Evolutionary conservation across 441 rosid species (phyloP).

Genomic region (Pelargonium exstipulatum): DNA sequence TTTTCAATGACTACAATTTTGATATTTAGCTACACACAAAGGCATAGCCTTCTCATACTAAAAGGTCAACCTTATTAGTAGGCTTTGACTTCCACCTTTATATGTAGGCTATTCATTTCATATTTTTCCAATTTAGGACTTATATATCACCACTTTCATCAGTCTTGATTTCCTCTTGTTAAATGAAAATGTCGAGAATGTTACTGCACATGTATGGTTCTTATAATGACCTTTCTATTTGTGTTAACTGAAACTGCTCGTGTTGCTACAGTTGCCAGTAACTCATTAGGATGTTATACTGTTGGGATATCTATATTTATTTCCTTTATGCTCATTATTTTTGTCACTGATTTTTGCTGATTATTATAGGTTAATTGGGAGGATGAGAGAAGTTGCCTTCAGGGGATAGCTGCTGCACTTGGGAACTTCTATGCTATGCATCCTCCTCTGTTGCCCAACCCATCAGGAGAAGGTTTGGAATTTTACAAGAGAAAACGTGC

Average conservation of each 20-base stretch:
- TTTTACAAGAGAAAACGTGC: slow-evolving; percentile 43
- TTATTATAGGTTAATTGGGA: slow-evolving; percentile 76
- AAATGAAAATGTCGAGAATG: neutral
- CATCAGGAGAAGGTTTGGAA: slow-evolving; percentile 62
- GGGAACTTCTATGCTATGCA: slow-evolving; percentile 89
- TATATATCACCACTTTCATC: too few relatives aligned
- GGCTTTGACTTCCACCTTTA: too few relatives aligned
- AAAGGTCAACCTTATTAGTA: too few relatives aligned
- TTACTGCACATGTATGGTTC: neutral
- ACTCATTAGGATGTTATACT: neutral
- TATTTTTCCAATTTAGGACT: too few relatives aligned
- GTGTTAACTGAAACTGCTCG: neutral
- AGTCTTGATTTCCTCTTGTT: neutral
- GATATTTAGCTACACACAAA: too few relatives aligned
- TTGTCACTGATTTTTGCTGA: slow-evolving; percentile 10
- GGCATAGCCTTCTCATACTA: too few relatives aligned
- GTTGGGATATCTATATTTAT: neutral
- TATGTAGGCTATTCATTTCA: too few relatives aligned
- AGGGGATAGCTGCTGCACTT: slow-evolving; percentile 75
- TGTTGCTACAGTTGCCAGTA: neutral
- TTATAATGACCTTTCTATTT: neutral
- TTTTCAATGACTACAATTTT: neutral
- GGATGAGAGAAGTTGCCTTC: slow-evolving; percentile 73
- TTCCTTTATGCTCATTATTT: neutral
- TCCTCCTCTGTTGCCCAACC: slow-evolving; percentile 84